phyloP scores from a whole-genome alignment of 2,329 filamentous ascomycete species.

The Colletotrichum australisinense region DNA sequence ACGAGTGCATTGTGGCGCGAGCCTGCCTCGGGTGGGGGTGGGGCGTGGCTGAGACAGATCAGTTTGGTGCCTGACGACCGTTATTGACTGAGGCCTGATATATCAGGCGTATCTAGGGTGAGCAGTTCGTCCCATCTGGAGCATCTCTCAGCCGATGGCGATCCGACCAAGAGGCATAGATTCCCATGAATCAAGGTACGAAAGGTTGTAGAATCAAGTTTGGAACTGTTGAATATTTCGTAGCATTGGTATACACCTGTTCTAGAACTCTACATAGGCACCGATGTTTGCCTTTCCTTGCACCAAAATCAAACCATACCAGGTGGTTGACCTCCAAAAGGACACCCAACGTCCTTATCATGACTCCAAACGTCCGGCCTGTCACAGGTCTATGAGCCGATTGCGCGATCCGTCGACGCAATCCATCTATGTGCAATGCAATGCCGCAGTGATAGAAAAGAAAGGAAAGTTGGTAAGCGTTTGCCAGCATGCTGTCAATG shows the following conservation, averaged over 20 bases:
- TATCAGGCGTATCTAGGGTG: not conserved
- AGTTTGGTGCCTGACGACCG: not conserved
- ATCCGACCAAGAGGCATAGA: not conserved
- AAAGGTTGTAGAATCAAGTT: not conserved
- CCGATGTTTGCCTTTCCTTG: constrained; percentile 6
- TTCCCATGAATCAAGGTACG: not conserved
- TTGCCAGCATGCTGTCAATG: constrained; percentile 24
- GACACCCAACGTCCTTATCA: constrained; percentile 34
- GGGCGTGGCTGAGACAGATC: constrained; percentile 20
- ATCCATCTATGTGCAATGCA: constrained; percentile 34
- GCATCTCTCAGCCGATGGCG: no score
- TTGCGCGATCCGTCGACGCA: constrained; percentile 27
- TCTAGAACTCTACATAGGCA: constrained; percentile 24
- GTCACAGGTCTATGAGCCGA: constrained; percentile 33
- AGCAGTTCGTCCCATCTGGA: constrained; percentile 11
- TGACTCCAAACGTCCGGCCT: constrained; percentile 32
- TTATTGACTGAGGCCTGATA: not conserved
- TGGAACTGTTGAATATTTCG: constrained; percentile 10
- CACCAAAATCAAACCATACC: constrained; percentile 20
- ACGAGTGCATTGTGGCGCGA: constrained; percentile 13
- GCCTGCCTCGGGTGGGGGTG: constrained; percentile 14
- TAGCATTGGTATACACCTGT: constrained; percentile 22
- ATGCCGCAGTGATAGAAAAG: constrained; percentile 13
- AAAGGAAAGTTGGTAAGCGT: constrained; percentile 15
- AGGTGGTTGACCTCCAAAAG: constrained; percentile 27